phyloP scores from a whole-genome alignment of 2,329 filamentous ascomycete species.

The Phoma herbarum region DNA sequence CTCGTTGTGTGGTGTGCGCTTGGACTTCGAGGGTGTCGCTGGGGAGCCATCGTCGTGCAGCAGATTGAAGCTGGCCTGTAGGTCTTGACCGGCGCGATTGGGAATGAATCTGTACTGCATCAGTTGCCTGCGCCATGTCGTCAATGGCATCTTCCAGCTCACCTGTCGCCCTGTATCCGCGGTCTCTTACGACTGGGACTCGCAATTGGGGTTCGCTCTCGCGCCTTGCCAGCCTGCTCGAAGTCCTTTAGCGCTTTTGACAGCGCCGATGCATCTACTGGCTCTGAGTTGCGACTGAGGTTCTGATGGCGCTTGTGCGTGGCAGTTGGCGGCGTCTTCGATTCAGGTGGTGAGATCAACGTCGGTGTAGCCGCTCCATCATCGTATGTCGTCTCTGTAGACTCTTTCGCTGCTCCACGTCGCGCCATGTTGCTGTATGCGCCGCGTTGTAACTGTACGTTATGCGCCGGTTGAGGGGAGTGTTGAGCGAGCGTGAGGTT shows the following conservation, averaged over 20 bases:
- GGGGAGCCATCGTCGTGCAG: constrained; percentile 93
- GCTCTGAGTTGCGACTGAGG: constrained; percentile 57
- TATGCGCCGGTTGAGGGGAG: constrained; percentile 6
- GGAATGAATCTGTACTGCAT: constrained; percentile 80
- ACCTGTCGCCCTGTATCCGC: constrained; percentile 67
- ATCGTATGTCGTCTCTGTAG: constrained; percentile 28
- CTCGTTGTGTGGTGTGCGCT: constrained; percentile 85
- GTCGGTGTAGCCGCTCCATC: constrained; percentile 55
- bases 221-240: constrained; percentile 65
- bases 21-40: constrained; percentile 84
- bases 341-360: constrained; percentile 64
- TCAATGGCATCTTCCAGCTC: constrained; percentile 8
- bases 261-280: constrained; percentile 67
- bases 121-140: not conserved
- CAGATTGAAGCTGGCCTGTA: constrained; percentile 91
- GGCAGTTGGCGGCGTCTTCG: constrained; percentile 68
- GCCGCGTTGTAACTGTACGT: constrained; percentile 17
- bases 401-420: constrained; percentile 26
- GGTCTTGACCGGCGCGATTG: constrained; percentile 88
- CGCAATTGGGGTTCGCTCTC: constrained; percentile 69
- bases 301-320: constrained; percentile 58
- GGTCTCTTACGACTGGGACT: constrained; percentile 75
- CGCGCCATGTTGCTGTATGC: constrained; percentile 32
- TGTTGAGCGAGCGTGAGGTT: constrained; percentile 8
- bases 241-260: constrained; percentile 69